phyloP scores from a whole-genome alignment of 768 basidiomycete species.

The Lactarius vividus region DNA sequence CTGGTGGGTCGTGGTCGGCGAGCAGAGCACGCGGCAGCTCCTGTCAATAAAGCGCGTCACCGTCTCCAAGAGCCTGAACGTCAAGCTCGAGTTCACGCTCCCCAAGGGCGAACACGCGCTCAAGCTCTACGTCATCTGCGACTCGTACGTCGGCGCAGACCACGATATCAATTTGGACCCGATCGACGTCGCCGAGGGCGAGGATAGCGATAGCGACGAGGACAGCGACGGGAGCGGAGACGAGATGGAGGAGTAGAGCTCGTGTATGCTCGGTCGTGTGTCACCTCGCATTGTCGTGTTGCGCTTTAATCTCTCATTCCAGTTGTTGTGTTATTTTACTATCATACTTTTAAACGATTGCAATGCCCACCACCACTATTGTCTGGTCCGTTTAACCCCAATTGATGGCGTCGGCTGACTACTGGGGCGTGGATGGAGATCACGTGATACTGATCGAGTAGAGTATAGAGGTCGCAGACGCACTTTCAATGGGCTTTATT shows the following conservation, averaged over 20 bases:
- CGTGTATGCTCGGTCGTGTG: background rate
- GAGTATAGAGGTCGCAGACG: no score
- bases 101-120: slow-evolving; percentile 80
- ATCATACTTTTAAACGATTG: background rate
- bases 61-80: slow-evolving; percentile 62
- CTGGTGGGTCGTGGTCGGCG: slow-evolving; percentile 98
- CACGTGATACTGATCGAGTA: no score
- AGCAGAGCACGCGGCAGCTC: slow-evolving; percentile 72
- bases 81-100: slow-evolving; percentile 87
- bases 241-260: slow-evolving; percentile 52
- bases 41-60: slow-evolving; percentile 90
- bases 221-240: slow-evolving; percentile 51
- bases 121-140: slow-evolving; percentile 89
- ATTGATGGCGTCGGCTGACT: background rate
- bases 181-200: slow-evolving; percentile 87
- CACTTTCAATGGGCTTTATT: no score
- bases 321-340: background rate
- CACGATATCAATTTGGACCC: slow-evolving; percentile 84
- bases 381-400: background rate
- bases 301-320: background rate
- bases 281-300: background rate
- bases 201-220: slow-evolving; percentile 77
- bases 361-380: background rate
- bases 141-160: slow-evolving; percentile 88
- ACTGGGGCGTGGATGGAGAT: no score